These are phyloP conservation scores for Canna indica DNA, from an alignment of 176 grass and related monocot species.

Conservation along the genomic window DNA sequence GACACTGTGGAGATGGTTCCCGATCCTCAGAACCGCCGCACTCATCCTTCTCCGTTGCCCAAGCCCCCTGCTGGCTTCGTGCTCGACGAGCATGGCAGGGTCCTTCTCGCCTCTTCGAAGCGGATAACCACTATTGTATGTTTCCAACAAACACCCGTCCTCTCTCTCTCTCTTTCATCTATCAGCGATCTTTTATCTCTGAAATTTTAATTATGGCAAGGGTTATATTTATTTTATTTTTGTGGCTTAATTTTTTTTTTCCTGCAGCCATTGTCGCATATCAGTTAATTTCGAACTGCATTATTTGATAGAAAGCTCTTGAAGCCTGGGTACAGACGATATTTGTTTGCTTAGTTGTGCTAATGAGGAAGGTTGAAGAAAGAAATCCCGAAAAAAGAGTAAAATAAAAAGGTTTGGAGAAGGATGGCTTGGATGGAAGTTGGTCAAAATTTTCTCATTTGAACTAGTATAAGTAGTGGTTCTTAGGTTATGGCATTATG, in stretches of 20 bases:
- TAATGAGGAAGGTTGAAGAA: neutral
- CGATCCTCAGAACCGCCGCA: slow-evolving; percentile 22
- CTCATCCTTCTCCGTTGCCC: slow-evolving; percentile 47
- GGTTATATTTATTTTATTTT: neutral
- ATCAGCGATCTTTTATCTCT: neutral
- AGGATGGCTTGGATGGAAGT: too few species aligned
- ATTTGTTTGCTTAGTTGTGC: neutral
- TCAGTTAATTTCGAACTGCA: neutral
- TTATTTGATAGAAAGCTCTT: neutral
- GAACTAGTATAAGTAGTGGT: too few species aligned
- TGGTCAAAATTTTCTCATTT: too few species aligned
- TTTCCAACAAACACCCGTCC: neutral
- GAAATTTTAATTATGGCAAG: neutral
- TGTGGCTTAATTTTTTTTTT: neutral
- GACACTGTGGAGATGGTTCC: slow-evolving; percentile 18
- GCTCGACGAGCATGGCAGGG: slow-evolving; percentile 59
- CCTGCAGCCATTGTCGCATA: neutral
- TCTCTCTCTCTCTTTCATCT: neutral
- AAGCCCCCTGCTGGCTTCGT: slow-evolving; percentile 82
- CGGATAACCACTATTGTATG: slow-evolving; percentile 63
- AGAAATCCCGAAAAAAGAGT: too few species aligned
- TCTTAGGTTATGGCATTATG: too few species aligned
- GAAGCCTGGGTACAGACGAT: too few species aligned
- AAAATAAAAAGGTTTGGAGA: too few species aligned
- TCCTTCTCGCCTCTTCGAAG: slow-evolving; percentile 61